Evolutionary conservation across 768 basidiomycete genomes (phyloP), one percentile per base, ranked within the genome.

Genomic region (Pleurotus tuoliensis): DNA sequence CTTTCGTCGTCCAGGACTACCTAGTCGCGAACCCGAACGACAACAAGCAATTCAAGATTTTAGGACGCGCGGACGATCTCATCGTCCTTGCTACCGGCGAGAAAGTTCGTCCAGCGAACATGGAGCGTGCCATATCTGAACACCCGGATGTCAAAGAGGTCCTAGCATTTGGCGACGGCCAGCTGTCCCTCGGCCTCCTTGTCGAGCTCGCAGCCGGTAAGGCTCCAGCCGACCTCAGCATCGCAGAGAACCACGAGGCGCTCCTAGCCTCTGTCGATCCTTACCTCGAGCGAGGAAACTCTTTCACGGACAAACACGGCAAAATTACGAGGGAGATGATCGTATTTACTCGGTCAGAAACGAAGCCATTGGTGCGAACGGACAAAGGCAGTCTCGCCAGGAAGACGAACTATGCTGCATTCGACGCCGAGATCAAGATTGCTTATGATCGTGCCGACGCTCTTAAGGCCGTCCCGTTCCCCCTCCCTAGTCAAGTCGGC

Each of bases 21-120:
- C 66, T 77, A 2, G 60, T 65, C 2, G 56, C 60, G 3, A 64
- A 76, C 44, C 74, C 76, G 0, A 30, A 49, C 1, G 63, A 69
- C 49, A 57, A 59, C 18, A 65, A 59, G 24, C 72, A 76, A 46
- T 69, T 69, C 59, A 65, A 62, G 16, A 71, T 78, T 30, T 61
- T 71, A 25, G 74, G 73, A 4, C 70, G 76, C 15, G 67, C 69
- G 3, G 76, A 77, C 54, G 74, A 77, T 50, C 66, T 77, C 18
- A 57, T 78, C 8, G 74, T 78, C 37, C 69, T 78, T 12, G 69
- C 71, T 5, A 77, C 71, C 0, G 76, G 76, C 8, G 76, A 78
- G 59, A 78, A 78, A 60, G 65, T 76, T 15, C 65, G 68, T 1
- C 73, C 75, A 16, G 62, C 69, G 3, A 63, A 27, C 39, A 56